Evolutionary conservation across 2,329 filamentous ascomycete species (phyloP), one percentile per base, ranked within the genome.

Genomic region (Macrophomina phaseolina): DNA sequence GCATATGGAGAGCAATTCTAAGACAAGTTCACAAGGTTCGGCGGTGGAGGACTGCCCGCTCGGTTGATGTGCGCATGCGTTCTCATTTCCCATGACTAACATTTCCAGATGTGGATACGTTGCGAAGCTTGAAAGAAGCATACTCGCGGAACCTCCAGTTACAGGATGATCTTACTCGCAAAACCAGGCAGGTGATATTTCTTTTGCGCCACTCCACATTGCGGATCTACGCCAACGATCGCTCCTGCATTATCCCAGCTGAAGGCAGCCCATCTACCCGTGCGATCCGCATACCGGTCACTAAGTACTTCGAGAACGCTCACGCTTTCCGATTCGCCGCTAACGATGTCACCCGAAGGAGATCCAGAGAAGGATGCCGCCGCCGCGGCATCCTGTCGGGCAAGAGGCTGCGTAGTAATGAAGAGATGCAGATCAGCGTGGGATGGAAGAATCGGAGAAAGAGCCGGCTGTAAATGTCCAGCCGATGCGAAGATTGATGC

Each of bases 241-340:
- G 28, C 38, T 1, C 63, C 63, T 6, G 7, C 32, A 30, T 49
- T 46, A 7, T 66, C 46, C 45, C 34, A 23, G 1, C 18, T 16
- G 23, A 66, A 61, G 2, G 53, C 28, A 2, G 45, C 77, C 80
- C 81, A 84, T 16, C 69, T 74, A 5, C 80, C 81, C 36, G 72
- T 72, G 53, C 80, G 72, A 8, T 71, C 73, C 14, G 71, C 77
- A 66, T 71, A 74, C 61, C 80, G 70, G 74, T 84, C 82, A 40
- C 72, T 71, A 67, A 84, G n/a, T 12, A 84, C 74, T 70, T 84
- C 82, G 2, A 83, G 38, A 30, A 83, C 79, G 58, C 72, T 72
- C 69, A 74, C 72, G 63, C 76, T 69, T 5, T 71, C 69, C 30
- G 70, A 68, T 67, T 60, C 67, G 58, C 62, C 58, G 2, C 63